Conservation (phyloP, 345 rosid genomes). For the Populus deltoides region DNA sequence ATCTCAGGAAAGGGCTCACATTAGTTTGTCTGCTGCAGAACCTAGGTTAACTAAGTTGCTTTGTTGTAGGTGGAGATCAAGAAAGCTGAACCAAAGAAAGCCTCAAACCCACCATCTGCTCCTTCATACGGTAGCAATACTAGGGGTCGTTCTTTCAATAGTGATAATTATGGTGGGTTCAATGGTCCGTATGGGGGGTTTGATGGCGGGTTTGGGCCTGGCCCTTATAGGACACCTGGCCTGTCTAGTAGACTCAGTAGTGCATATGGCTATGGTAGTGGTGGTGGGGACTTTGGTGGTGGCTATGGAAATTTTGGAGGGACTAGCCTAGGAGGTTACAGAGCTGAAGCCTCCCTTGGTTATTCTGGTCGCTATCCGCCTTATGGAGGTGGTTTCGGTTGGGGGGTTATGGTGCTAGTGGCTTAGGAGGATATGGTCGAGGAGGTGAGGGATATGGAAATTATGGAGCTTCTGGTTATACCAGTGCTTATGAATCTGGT, state of each 20-base stretch:
- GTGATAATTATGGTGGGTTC: conserved; percentile 41
- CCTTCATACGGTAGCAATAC: conserved; percentile 55
- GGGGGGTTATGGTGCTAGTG: conserved; percentile 63
- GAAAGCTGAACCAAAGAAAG: conserved; percentile 99
- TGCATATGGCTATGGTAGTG: conserved; percentile 52
- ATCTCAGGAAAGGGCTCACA: conserved; percentile 34
- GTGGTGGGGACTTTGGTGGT: conserved; percentile 68
- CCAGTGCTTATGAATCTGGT: conserved; percentile 72
- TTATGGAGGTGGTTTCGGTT: conserved; percentile 70
- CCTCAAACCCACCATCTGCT: conserved; percentile 83
- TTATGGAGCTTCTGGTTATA: conserved; percentile 40
- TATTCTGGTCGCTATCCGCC: conserved; percentile 88
- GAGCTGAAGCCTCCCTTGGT: conserved; percentile 41
- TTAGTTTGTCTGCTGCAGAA: conserved; percentile 52
- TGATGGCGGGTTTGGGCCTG: conserved; percentile 79
- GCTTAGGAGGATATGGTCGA: conserved; percentile 60
- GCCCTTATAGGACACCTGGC: conserved; percentile 59
- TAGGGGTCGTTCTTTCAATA: conserved; percentile 31
- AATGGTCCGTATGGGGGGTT: conserved; percentile 62
- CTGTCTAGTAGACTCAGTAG: conserved; percentile 33
- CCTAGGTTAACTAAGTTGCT: conserved; percentile 92
- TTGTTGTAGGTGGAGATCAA: conserved; percentile 99
- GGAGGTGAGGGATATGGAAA: conserved; percentile 33
- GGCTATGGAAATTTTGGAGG: conserved; percentile 51
- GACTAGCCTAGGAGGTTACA: conserved; percentile 23